Base-by-base conservation (phyloP, 2,329 filamentous ascomycete genomes). In the Sporothrix phasma region DNA sequence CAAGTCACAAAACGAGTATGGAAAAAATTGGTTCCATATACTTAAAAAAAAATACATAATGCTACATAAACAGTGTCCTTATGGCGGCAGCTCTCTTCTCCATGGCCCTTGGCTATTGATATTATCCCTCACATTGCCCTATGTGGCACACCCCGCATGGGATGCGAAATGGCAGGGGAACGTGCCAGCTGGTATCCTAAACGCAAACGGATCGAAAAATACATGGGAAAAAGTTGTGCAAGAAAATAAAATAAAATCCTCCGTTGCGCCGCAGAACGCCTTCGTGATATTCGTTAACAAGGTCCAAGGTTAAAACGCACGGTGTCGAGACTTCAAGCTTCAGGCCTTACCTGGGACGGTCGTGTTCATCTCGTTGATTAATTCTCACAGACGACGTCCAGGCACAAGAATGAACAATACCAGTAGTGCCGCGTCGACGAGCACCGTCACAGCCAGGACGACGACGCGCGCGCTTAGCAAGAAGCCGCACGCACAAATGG, bases 371-470 rank as follows among this genome's bases (percentile, higher is more conserved):
- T 2, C 6, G 19, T 8, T 19, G 6, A 3, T 15, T n/a, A 10
- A n/a, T n/a, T 7, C 66, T 78, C 73, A 94, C 51, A 95, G 80
- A 66, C 89, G 81, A 74, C 89, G 95, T 63, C 94, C 93, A 1
- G 94, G 94, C 4, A 99, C 94, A 65, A 99, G 87, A 70, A 97
- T 92, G 78, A 99, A 99, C 29, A 99, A 79, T 65, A 94, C 83
- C 71, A 90, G 90, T 15, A 97, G 78, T n/a, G 86, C 90, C 3
- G 90, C 86, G 68, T 93, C 90, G 63, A 95, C 81, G 37, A 95
- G 74, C 31, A 87, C 74, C 34, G 92, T 92, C 67, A 94, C 82
- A 8, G 84, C 79, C 15, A 97, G 77, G 15, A 94, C 90, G 78
- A 94, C 92, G 49, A 90, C n/a, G 73, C 0, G 94, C 88, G 65